A percentile compares a stretch with the other conserved stretches of the same genome.
These are phyloP conservation scores for Citrullus colocynthis DNA, from an alignment of 306 rosid genomes.

Conservation along the genomic window DNA sequence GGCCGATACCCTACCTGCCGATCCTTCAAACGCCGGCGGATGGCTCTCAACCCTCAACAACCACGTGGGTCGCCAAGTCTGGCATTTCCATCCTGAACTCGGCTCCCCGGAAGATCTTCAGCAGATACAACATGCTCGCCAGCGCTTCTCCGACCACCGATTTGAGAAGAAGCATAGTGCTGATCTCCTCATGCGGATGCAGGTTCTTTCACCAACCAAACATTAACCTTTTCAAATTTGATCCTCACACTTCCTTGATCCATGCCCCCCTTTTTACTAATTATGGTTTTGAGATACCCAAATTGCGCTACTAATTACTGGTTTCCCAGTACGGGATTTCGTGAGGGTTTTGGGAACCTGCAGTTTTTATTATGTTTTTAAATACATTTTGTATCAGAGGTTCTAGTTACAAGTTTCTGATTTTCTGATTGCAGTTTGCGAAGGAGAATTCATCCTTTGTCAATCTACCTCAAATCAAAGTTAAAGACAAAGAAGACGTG, in stretches of 20 bases:
- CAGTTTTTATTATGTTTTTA: too few species aligned
- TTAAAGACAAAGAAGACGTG: slow-evolving; percentile 22
- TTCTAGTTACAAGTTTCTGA: neutral
- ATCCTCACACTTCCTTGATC: neutral
- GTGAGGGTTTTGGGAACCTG: neutral
- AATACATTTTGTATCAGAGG: neutral
- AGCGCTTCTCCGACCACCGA: slow-evolving; percentile 15
- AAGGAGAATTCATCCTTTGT: slow-evolving; percentile 15
- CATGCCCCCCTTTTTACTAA: neutral
- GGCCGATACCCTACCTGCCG: slow-evolving; percentile 7
- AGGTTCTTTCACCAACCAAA: slow-evolving; percentile 3
- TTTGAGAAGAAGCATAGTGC: slow-evolving; percentile 26
- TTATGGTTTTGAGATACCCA: too few species aligned
- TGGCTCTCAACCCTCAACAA: slow-evolving; percentile 17
- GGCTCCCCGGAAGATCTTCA: slow-evolving; percentile 23
- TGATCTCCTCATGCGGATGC: slow-evolving; percentile 29
- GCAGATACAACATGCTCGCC: slow-evolving; percentile 18
- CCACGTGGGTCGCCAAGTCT: slow-evolving; percentile 28
- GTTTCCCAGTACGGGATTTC: neutral
- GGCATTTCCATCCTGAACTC: slow-evolving; percentile 25
- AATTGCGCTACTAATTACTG: too few species aligned
- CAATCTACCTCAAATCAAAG: slow-evolving; percentile 19
- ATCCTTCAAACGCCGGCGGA: slow-evolving; percentile 4
- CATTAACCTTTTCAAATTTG: neutral
- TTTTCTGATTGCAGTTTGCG: slow-evolving; percentile 14